Base-by-base conservation (phyloP, 2,329 filamentous ascomycete genomes). In the Penicillium freii region DNA sequence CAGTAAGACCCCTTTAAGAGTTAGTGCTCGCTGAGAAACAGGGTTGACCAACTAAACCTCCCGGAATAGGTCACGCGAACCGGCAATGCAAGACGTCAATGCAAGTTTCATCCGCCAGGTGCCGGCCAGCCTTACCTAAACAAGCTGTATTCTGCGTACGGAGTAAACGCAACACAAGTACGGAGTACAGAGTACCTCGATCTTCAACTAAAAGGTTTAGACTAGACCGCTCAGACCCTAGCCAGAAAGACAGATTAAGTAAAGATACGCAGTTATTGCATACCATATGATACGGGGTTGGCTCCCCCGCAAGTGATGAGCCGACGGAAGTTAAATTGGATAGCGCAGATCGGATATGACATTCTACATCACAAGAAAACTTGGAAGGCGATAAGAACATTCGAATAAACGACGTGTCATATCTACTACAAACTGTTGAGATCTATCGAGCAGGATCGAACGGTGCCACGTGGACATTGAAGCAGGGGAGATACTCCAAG, bases 101-200 rank as follows among this genome's bases (percentile, higher is more conserved):
- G 48, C 56, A 46, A 58, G 44, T 42, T 39, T 52, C 60, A 56
- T 53, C 59, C 61, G 57, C 59, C 43, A 42, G 29, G 42, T 55
- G 29, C 56, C 56, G 59, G 45, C 8, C 25, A 33, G 17, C 25
- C 29, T 33, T 49, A 15, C 21, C 52, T 54, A 42, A 45, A 33
- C 31, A 19, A 40, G 15, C 1, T n/a, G 6, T 23, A 27, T 43
- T 10, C 21, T 45, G 11, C 34, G 15, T n/a, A 33, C 31, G 27
- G 27, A 10, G 29, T 33, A 21, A 17, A 36, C 39, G 8, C 21
- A n/a, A n/a, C 39, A 29, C 7, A 33, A 46, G 44, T 33, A 45
- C 13, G 25, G 25, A 27, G 25, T 27, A 27, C 25, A 7, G 7
- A 27, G 25, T 33, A 45, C n/a, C 15, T 31, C 25, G 51, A 21